Evolutionary conservation across 1,284 basidiomycete genomes (phyloP).

Genomic region (Sporisorium reilianum): DNA sequence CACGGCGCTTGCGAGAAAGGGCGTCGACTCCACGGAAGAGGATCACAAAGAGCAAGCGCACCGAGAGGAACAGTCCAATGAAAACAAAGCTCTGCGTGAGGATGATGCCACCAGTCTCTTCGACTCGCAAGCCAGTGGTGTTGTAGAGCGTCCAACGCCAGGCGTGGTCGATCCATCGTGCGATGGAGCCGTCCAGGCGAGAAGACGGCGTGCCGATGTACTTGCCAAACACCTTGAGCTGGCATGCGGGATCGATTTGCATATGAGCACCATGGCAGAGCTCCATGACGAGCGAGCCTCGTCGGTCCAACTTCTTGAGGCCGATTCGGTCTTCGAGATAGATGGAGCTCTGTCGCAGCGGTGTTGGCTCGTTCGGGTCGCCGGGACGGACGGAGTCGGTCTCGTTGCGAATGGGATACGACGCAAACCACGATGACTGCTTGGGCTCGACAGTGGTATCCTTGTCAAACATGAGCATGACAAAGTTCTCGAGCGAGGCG

Average conservation of each 20-base stretch:
- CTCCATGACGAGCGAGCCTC: slow-evolving; percentile 71
- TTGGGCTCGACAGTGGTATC: slow-evolving; percentile 65
- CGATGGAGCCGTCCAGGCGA: slow-evolving; percentile 19
- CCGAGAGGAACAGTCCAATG: slow-evolving; percentile 19
- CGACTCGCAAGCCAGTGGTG: slow-evolving; percentile 37
- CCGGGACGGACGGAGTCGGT: slow-evolving; percentile 13
- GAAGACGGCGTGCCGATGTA: slow-evolving; percentile 57
- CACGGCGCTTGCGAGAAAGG: slow-evolving; percentile 12
- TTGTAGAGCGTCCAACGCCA: slow-evolving; percentile 53
- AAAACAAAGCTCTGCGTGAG: slow-evolving; percentile 28
- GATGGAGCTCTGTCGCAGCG: slow-evolving; percentile 80
- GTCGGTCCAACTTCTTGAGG: slow-evolving; percentile 79
- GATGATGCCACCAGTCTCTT: slow-evolving; percentile 37
- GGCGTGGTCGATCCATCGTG: slow-evolving; percentile 25
- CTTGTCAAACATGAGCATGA: slow-evolving; percentile 67
- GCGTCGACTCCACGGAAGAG: slow-evolving; percentile 15
- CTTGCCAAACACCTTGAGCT: slow-evolving; percentile 60
- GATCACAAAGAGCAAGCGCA: slow-evolving; percentile 19
- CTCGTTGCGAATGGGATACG: slow-evolving; percentile 55
- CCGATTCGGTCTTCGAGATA: slow-evolving; percentile 92
- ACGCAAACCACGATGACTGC: slow-evolving; percentile 64
- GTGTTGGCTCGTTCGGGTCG: slow-evolving; percentile 71
- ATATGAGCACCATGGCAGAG: slow-evolving; percentile 64
- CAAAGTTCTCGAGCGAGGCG: slow-evolving; percentile 64
- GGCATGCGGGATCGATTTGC: slow-evolving; percentile 64